Conservation (phyloP, 1,139 yeast species). For the Meyerozyma guilliermondii region DNA sequence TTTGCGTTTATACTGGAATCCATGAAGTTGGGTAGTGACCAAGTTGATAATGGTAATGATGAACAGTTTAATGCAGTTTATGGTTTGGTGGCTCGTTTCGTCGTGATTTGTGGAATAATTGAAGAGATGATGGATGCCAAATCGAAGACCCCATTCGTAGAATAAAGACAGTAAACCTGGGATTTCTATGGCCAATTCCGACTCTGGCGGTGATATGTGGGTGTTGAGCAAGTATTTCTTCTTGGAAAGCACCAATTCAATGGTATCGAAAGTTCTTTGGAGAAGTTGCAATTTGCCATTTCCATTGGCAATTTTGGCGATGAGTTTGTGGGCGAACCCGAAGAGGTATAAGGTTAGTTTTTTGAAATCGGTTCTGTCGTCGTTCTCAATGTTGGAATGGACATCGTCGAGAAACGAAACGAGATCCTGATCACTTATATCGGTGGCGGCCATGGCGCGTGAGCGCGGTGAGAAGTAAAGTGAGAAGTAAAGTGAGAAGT, state of each 20-base stretch:
- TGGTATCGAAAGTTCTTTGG: conserved; percentile 19
- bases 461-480: background rate
- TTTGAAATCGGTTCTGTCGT: conserved; percentile 33
- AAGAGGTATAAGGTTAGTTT: conserved; percentile 30
- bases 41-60: conserved; percentile 28
- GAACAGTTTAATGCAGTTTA: conserved; percentile 24
- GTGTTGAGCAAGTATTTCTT: conserved; percentile 23
- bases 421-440: conserved; percentile 8
- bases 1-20: conserved; percentile 18
- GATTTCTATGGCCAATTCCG: conserved; percentile 9
- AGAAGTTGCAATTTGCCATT: conserved; percentile 8
- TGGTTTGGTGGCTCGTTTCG: conserved; percentile 7
- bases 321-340: conserved; percentile 25
- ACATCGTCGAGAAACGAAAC: conserved; percentile 33
- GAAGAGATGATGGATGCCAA: conserved; percentile 23
- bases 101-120: conserved; percentile 8
- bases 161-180: conserved; percentile 9
- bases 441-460: background rate
- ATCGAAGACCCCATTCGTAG: conserved; percentile 30
- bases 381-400: conserved; percentile 25
- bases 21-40: conserved; percentile 25
- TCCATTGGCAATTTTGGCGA: conserved; percentile 8
- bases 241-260: conserved; percentile 26
- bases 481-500: background rate
- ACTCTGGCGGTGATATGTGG: background rate